These are phyloP conservation scores for Backusella tuberculispora DNA, from an alignment of 192 early-diverging fungal genomes.

Conservation along the genomic window DNA sequence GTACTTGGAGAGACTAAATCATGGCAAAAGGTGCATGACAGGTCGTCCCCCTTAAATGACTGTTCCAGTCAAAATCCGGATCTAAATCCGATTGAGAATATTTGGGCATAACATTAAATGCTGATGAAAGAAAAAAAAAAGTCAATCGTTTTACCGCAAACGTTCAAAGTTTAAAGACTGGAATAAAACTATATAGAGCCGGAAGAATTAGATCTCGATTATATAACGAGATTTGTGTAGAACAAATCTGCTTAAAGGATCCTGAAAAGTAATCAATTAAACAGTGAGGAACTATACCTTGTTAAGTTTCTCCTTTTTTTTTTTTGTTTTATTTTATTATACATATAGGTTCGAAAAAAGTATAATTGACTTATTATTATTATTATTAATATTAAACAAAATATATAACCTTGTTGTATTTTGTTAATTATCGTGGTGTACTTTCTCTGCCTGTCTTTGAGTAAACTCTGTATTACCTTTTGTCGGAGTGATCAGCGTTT, in stretches of 20 bases:
- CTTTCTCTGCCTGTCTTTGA: too few relatives aligned
- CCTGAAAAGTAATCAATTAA: not conserved
- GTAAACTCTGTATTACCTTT: not conserved
- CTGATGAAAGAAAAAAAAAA: too few relatives aligned
- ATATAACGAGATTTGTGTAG: too few relatives aligned
- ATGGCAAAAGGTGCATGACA: constrained; percentile 8
- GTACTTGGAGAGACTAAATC: constrained; percentile 1
- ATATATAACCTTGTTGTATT: too few relatives aligned
- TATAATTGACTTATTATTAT: too few relatives aligned
- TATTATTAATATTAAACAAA: too few relatives aligned
- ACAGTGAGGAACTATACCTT: not conserved
- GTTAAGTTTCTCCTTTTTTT: constrained; percentile 6
- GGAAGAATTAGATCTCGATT: too few relatives aligned
- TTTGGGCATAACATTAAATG: not conserved
- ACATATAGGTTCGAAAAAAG: too few relatives aligned
- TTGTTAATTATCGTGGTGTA: too few relatives aligned
- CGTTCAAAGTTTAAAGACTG: not conserved
- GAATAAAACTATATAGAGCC: not conserved
- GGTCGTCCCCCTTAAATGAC: not conserved
- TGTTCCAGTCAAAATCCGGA: not conserved
- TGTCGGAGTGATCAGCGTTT: not conserved
- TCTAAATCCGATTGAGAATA: constrained; percentile 10
- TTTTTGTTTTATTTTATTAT: too few relatives aligned
- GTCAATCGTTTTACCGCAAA: not conserved
- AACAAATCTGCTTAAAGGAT: not conserved